These are phyloP conservation scores for Talaromyces borbonicus DNA, from an alignment of 495 filamentous ascomycete genomes.

Conservation along the genomic window DNA sequence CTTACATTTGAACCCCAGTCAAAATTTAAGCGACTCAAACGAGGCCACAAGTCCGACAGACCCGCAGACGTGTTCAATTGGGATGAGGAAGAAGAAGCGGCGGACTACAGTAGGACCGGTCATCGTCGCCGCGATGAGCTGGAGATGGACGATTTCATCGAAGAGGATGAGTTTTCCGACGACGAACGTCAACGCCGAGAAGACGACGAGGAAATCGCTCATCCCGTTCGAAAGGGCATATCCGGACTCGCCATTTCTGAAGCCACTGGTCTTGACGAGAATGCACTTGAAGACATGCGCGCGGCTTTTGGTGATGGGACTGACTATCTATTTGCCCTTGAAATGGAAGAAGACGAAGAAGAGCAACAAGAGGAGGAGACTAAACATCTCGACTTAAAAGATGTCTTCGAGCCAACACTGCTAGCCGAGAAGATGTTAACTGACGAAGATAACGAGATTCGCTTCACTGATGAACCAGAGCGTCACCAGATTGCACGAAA, in stretches of 20 bases:
- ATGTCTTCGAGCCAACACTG: constrained; percentile 95
- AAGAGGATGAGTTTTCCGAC: constrained; percentile 87
- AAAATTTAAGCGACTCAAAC: constrained; percentile 92
- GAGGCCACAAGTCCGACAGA: constrained; percentile 71
- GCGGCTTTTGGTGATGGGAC: constrained; percentile 89
- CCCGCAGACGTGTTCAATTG: constrained; percentile 76
- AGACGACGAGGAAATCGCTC: constrained; percentile 80
- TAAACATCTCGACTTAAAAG: constrained; percentile 80
- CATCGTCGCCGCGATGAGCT: constrained; percentile 48
- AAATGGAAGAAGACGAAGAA: constrained; percentile 60
- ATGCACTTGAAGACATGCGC: constrained; percentile 87
- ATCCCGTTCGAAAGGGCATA: constrained; percentile 54
- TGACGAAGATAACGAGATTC: constrained; percentile 86
- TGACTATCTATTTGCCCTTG: constrained; percentile 89
- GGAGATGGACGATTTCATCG: constrained; percentile 96
- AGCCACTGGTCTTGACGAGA: constrained; percentile 74
- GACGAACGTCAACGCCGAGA: constrained; percentile 67
- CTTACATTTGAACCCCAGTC: constrained; percentile 38
- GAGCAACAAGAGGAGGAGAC: constrained; percentile 62
- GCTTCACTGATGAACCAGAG: constrained; percentile 79
- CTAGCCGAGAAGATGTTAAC: constrained; percentile 88
- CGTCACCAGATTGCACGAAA: constrained; percentile 86
- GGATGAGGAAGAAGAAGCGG: constrained; percentile 76
- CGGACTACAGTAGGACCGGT: constrained; percentile 47
- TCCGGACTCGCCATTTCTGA: constrained; percentile 48